Evolutionary conservation across 164 flowering plant genomes (phyloP).

Genomic region (Vitis cinerea): DNA sequence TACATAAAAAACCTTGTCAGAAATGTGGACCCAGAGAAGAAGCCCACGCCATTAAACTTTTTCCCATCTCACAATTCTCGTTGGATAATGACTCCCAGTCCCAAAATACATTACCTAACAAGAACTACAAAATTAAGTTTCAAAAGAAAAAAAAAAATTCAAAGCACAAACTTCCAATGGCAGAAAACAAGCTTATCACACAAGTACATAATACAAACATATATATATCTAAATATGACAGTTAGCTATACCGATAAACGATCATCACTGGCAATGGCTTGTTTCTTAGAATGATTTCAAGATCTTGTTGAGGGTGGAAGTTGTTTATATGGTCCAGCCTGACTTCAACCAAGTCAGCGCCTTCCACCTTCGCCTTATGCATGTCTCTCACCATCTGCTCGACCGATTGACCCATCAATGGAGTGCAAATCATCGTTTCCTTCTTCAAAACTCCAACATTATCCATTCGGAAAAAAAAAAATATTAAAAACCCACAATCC

Average conservation of each 20-base stretch:
- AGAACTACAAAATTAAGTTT: too few relatives aligned
- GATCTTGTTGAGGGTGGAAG: slow-evolving; percentile 40
- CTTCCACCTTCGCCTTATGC: slow-evolving; percentile 45
- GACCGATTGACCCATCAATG: slow-evolving; percentile 44
- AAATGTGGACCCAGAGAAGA: too few relatives aligned
- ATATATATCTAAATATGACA: too few relatives aligned
- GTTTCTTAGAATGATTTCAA: slow-evolving; percentile 31
- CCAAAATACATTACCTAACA: too few relatives aligned
- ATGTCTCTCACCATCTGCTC: slow-evolving; percentile 45
- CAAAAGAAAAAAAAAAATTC: too few relatives aligned
- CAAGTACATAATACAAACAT: too few relatives aligned
- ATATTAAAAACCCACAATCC: neutral
- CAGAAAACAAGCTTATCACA: too few relatives aligned
- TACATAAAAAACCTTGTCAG: too few relatives aligned
- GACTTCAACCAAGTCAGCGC: slow-evolving; percentile 66
- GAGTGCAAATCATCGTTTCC: slow-evolving; percentile 48
- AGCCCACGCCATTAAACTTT: too few relatives aligned
- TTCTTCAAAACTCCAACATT: slow-evolving; percentile 15
- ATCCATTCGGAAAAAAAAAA: neutral
- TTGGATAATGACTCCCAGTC: too few relatives aligned
- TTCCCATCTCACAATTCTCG: too few relatives aligned
- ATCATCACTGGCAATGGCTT: slow-evolving; percentile 16
- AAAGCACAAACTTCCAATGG: too few relatives aligned
- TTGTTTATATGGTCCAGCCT: slow-evolving; percentile 40
- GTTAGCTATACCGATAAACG: slow-evolving; percentile 7